phyloP scores from a whole-genome alignment of 257 asterid species.

The Gentiana straminea region DNA sequence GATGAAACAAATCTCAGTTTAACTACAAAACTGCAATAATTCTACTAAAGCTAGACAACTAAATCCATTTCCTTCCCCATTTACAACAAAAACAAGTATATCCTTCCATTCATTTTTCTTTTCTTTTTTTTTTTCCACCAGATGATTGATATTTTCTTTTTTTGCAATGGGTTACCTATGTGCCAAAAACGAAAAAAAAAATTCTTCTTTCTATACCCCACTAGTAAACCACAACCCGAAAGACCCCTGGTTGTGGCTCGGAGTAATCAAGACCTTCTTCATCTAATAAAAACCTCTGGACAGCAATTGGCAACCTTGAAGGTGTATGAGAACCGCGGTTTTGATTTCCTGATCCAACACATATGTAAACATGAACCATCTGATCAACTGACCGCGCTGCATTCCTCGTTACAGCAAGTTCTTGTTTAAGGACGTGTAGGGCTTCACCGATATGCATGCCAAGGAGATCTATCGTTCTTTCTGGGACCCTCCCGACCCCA shows the following conservation, averaged over 20 bases:
- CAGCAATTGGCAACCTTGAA: constrained; percentile 80
- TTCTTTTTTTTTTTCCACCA: constrained; percentile 3
- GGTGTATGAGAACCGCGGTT: constrained; percentile 87
- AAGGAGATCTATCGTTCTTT: constrained; percentile 85
- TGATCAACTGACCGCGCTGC: constrained; percentile 81
- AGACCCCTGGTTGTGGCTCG: constrained; percentile 71
- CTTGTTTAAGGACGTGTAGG: constrained; percentile 81
- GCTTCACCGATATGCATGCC: constrained; percentile 98
- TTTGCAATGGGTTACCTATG: constrained; percentile 6
- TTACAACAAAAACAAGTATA: constrained; percentile 29
- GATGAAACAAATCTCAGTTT: constrained; percentile 17
- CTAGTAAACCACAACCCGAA: constrained; percentile 22
- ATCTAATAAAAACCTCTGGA: constrained; percentile 85
- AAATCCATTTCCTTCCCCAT: constrained; percentile 32
- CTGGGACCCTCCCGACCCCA: constrained; percentile 51
- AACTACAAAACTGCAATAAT: constrained; percentile 38
- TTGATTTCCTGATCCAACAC: constrained; percentile 98
- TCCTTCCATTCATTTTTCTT: constrained; percentile 1
- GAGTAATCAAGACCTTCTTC: constrained; percentile 83
- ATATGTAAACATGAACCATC: constrained; percentile 66
- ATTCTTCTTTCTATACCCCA: constrained; percentile 6
- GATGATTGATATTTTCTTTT: constrained; percentile 8
- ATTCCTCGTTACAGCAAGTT: constrained; percentile 60
- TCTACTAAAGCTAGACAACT: constrained; percentile 29
- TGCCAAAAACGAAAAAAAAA: constrained; percentile 10